A percentile compares a stretch with the other conserved stretches of the same genome.
Conservation (phyloP, 2,329 filamentous ascomycete genomes). For the Neurospora sp. region DNA sequence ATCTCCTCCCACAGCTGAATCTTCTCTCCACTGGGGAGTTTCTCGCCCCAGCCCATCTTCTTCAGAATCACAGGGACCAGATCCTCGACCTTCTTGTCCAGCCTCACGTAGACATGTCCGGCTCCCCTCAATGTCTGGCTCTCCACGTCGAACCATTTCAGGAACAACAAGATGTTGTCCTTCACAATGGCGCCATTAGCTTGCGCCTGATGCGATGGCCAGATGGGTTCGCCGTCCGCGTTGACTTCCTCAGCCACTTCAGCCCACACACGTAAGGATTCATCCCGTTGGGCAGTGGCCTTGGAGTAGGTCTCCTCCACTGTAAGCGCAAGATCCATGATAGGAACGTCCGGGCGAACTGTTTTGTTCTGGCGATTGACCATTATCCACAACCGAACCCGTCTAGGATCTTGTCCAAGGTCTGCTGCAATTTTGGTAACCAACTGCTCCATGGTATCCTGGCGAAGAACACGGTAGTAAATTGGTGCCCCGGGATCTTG, state of each 20-base stretch:
- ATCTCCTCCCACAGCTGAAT: constrained; percentile 87
- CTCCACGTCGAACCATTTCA: constrained; percentile 83
- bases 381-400: constrained; percentile 87
- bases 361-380: constrained; percentile 98
- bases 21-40: constrained; percentile 52
- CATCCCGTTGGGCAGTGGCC: constrained; percentile 50
- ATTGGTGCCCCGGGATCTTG: constrained; percentile 59
- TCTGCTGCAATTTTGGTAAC: constrained; percentile 61
- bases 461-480: constrained; percentile 61
- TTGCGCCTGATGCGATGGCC: constrained; percentile 54
- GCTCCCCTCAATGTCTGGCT: constrained; percentile 66
- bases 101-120: constrained; percentile 78
- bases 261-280: constrained; percentile 76
- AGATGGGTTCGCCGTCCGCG: constrained; percentile 58
- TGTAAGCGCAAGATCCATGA: constrained; percentile 66
- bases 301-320: constrained; percentile 57
- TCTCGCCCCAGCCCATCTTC: constrained; percentile 78
- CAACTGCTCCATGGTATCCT: constrained; percentile 69
- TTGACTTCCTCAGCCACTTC: constrained; percentile 63
- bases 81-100: constrained; percentile 80
- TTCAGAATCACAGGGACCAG: constrained; percentile 66
- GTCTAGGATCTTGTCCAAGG: constrained; percentile 54
- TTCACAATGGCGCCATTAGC: constrained; percentile 46
- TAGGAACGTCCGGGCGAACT: constrained; percentile 76
- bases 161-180: constrained; percentile 68